Base-by-base conservation (phyloP, 768 basidiomycete genomes). In the Cubamyces lactineus region DNA sequence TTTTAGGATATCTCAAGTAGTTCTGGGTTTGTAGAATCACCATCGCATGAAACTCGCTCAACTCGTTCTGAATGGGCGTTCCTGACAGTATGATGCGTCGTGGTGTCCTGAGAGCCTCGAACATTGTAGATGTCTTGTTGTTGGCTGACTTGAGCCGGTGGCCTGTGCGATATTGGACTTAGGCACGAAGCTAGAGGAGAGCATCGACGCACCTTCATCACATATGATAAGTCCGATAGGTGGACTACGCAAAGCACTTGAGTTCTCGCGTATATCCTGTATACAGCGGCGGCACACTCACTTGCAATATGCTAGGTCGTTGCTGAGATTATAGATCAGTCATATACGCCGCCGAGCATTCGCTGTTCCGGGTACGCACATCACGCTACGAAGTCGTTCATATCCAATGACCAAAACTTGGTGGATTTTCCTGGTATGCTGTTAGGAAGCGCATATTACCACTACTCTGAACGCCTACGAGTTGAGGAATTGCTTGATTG, bases 31-130 rank as follows among this genome's bases (percentile, higher is more conserved):
- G 19, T 26, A 48, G 3, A 48, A 46, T 65, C 65, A 94, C 95
- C 96, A 98, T 98, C 4, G 94, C 85, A 74, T 97, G 96, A 70
- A 96, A 96, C 74, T 99, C 97, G 64, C 89, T 80, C 28, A 99
- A 76, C 72, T 98, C 94, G 74, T 99, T 99, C 73, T 98, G 97
- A 43, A 99, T 92, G 0, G 97, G 97, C 1, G 97, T 99, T 34
- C 97, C 97, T 0, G 95, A 95, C 3, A 99, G 79, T 40, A 99
- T 96, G 63, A 98, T 82, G 40, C 96, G 78, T 23, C 92, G 80
- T 12, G 81, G 82, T 2, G 93, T 94, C 50, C 82, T 81, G 28
- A 99, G 77, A 4, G 83, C 81, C 53, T 88, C 86, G 69, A 99
- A 92, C 84, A 95, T 91, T 50, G 84, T 82, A 1, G 89, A 89